Evolutionary conservation across 768 basidiomycete species (phyloP).

Genomic region (Xanthoconium purpureum): DNA sequence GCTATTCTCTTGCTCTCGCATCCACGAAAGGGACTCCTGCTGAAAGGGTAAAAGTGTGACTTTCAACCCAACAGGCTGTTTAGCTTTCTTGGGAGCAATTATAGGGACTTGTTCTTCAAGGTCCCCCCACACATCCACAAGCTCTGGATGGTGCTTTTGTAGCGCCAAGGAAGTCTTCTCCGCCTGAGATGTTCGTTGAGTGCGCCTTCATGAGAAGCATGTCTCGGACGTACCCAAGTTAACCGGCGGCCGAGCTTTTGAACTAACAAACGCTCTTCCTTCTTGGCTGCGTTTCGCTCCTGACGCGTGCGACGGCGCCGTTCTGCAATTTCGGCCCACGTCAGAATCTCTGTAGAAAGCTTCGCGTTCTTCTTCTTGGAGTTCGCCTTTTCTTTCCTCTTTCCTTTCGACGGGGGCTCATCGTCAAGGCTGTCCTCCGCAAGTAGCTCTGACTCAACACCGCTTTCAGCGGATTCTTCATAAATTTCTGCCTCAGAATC

Average conservation of each 20-base stretch:
- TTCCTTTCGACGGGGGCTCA: constrained; percentile 28
- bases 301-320: constrained; percentile 16
- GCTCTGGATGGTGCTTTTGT: constrained; percentile 71
- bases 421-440: constrained; percentile 12
- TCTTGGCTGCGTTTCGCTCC: constrained; percentile 33
- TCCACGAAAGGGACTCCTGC: constrained; percentile 92
- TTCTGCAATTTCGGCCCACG: constrained; percentile 9
- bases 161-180: constrained; percentile 67
- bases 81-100: constrained; percentile 62
- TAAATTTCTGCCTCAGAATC: constrained; percentile 15
- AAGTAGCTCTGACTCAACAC: constrained; percentile 11
- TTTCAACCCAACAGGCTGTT: constrained; percentile 82
- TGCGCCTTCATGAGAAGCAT: constrained; percentile 3
- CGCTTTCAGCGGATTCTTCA: neutral
- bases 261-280: constrained; percentile 49
- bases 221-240: constrained; percentile 52
- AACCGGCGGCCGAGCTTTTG: constrained; percentile 68
- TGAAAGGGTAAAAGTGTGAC: constrained; percentile 91
- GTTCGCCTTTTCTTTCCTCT: constrained; percentile 32
- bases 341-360: neutral
- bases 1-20: constrained; percentile 87
- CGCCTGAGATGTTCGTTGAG: constrained; percentile 45
- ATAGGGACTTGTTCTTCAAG: constrained; percentile 61
- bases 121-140: constrained; percentile 85
- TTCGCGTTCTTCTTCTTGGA: constrained; percentile 13